Evolutionary conservation across 2,329 filamentous ascomycete genomes (phyloP).

Genomic region (Arthroderma sp.): DNA sequence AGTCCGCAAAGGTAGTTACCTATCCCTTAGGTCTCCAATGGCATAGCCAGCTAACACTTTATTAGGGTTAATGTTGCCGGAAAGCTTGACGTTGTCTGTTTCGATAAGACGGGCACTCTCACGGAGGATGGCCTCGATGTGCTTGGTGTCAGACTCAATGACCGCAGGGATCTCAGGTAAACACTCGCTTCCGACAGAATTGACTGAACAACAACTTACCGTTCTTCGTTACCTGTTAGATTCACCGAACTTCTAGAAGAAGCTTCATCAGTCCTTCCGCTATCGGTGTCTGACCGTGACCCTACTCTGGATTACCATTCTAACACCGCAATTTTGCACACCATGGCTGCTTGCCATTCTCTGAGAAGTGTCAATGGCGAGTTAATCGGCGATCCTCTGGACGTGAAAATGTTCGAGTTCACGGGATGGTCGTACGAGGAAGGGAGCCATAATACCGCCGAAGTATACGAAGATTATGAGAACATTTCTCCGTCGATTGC

Average conservation of each 20-base stretch:
- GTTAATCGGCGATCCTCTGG: slow-evolving; percentile 81
- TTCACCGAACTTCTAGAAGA: slow-evolving; percentile 68
- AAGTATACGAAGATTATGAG: slow-evolving; percentile 62
- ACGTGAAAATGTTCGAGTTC: slow-evolving; percentile 98
- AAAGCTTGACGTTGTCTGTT: slow-evolving; percentile 72
- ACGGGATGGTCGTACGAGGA: slow-evolving; percentile 89
- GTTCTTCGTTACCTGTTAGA: slow-evolving; percentile 17
- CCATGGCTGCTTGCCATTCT: slow-evolving; percentile 96
- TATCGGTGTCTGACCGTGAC: slow-evolving; percentile 42
- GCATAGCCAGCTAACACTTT: background rate
- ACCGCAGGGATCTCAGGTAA: slow-evolving; percentile 41
- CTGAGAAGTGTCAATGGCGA: slow-evolving; percentile 76
- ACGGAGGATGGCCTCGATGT: slow-evolving; percentile 82
- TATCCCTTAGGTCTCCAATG: background rate
- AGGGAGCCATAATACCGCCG: slow-evolving; percentile 54
- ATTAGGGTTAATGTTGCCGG: slow-evolving; percentile 80
- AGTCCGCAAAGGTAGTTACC: slow-evolving; percentile 58
- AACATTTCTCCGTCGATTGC: slow-evolving; percentile 67
- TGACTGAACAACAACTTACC: background rate
- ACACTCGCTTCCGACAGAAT: background rate
- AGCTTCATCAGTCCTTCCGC: slow-evolving; percentile 44
- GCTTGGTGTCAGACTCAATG: slow-evolving; percentile 69
- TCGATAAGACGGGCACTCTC: slow-evolving; percentile 79
- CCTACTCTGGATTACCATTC: slow-evolving; percentile 46
- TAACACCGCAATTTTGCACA: slow-evolving; percentile 65